A percentile compares a stretch with the other conserved stretches of the same genome.
phyloP scores from a whole-genome alignment of 768 basidiomycete species.

The Gloeostereum incarnatum region DNA sequence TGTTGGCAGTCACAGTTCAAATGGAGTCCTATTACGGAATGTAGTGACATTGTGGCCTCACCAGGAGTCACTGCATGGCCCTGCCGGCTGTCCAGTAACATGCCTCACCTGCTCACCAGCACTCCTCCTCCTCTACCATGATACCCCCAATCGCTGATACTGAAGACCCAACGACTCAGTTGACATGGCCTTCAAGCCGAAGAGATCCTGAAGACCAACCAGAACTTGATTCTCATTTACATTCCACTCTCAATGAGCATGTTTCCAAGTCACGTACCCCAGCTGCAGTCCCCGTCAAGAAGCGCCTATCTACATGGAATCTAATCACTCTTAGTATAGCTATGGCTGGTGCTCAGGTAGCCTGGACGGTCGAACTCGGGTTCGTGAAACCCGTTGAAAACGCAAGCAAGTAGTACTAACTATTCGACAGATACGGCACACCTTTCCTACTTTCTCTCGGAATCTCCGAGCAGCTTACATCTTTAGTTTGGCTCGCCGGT shows the following conservation, averaged over 20 bases:
- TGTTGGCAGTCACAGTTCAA: no score
- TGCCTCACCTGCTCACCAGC: no score
- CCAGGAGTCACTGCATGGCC: no score
- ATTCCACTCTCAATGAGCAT: not conserved
- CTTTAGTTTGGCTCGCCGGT: constrained; percentile 91
- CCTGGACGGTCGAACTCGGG: constrained; percentile 96
- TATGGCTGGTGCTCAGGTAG: constrained; percentile 91
- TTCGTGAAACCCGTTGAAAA: constrained; percentile 23
- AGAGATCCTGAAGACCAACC: constrained; percentile 11
- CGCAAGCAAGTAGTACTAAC: constrained; percentile 2
- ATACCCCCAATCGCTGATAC: constrained; percentile 51
- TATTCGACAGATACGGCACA: constrained; percentile 75
- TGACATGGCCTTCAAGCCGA: constrained; percentile 55
- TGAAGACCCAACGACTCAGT: constrained; percentile 73
- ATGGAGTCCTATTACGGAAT: no score
- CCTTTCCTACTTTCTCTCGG: constrained; percentile 81
- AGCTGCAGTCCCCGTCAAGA: constrained; percentile 7
- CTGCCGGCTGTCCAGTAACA: no score
- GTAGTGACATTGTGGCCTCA: no score
- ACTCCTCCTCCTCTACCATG: constrained; percentile 41
- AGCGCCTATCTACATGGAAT: constrained; percentile 51
- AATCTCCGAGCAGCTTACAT: constrained; percentile 83
- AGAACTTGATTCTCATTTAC: not conserved
- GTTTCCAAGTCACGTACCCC: not conserved
- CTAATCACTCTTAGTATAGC: constrained; percentile 80